Conservation (phyloP, 2,329 filamentous ascomycete genomes). For the Xylariaceae sp. region DNA sequence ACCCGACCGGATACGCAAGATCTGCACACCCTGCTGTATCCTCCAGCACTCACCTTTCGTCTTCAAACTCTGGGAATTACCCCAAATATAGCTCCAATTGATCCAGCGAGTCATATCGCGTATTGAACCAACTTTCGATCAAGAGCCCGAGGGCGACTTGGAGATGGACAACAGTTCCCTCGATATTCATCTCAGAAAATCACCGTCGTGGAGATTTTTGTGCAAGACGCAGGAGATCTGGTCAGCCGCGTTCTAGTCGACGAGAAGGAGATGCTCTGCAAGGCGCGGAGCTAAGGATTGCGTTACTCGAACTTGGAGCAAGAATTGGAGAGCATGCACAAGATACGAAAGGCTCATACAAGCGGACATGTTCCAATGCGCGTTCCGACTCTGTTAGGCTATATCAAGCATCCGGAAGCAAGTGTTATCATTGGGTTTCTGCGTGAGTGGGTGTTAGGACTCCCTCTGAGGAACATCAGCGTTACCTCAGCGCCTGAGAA, state of each 20-base stretch:
- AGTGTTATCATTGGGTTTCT: background rate
- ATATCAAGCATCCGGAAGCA: background rate
- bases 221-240: conserved; percentile 7
- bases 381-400: background rate
- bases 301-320: conserved; percentile 15
- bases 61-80: background rate
- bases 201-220: conserved; percentile 9
- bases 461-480: background rate
- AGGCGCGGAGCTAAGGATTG: conserved; percentile 13
- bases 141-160: background rate
- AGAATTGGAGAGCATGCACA: conserved; percentile 17
- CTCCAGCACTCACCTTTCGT: background rate
- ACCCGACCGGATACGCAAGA: background rate
- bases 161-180: background rate
- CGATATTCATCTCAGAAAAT: conserved; percentile 15
- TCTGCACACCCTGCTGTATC: background rate
- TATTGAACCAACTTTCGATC: background rate
- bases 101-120: background rate
- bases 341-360: conserved; percentile 9
- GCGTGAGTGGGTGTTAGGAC: conserved; percentile 1
- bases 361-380: conserved; percentile 3
- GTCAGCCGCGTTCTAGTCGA: conserved; percentile 13
- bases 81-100: background rate
- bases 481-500: background rate
- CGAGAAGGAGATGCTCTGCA: conserved; percentile 21